Conservation (phyloP, 1,139 yeast genomes). For the Suhomyces bokatorum region DNA sequence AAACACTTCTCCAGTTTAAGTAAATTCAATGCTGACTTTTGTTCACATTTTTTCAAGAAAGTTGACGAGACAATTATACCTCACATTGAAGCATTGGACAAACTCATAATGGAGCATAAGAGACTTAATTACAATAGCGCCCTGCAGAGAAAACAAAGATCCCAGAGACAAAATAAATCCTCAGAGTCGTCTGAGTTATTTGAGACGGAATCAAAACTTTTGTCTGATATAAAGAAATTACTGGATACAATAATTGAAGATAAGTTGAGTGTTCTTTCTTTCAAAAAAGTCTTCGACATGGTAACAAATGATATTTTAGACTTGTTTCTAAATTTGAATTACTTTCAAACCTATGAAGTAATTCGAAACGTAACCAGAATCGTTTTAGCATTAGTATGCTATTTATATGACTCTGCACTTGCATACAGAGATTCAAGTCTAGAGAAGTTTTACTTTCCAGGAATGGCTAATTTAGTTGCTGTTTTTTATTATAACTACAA, state of each 20-base stretch:
- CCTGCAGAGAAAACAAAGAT: conserved; percentile 1
- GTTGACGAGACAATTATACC: conserved; percentile 10
- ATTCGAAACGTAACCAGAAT: conserved; percentile 30
- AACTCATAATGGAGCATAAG: conserved; percentile 6
- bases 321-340: conserved; percentile 46
- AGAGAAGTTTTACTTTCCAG: conserved; percentile 23
- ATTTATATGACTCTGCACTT: conserved; percentile 19
- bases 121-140: conserved; percentile 5
- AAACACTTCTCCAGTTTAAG: conserved; percentile 32
- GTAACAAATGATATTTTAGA: conserved; percentile 26
- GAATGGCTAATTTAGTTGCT: conserved; percentile 39
- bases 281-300: conserved; percentile 12
- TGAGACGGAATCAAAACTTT: neutral
- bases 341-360: conserved; percentile 36
- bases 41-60: conserved; percentile 22
- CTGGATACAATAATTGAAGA: neutral
- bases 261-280: conserved; percentile 5
- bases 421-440: conserved; percentile 11
- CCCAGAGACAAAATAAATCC: no score
- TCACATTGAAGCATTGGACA: conserved; percentile 4
- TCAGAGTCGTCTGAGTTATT: neutral
- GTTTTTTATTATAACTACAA: conserved; percentile 40
- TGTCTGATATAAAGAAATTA: neutral
- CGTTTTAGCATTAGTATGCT: conserved; percentile 27
- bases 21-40: conserved; percentile 19